Base-by-base conservation (phyloP, 345 rosid species). In the Rubroshorea leprosula region DNA sequence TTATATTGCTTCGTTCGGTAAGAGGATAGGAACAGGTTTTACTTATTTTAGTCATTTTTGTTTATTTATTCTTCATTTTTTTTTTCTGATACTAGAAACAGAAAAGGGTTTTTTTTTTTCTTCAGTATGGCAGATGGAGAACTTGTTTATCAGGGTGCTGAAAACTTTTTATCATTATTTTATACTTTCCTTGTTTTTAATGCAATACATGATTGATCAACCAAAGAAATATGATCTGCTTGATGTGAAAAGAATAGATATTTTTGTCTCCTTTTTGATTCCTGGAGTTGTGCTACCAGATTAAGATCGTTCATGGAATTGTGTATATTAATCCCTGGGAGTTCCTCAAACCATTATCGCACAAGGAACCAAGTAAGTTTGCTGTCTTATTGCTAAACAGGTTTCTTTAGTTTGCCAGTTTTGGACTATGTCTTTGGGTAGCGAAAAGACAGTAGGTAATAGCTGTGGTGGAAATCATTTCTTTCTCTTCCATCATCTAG, bases 231-330 rank as follows among this genome's bases (percentile, higher is more conserved):
- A 6, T 49, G 21, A 23, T 23, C 26, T 58, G 15, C 45, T 29
- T 63, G 59, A 39, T 57, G 26, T n/a, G 8, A 22, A 18, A 17
- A 20, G 49, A 45, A 48, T 29, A 17, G 27, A 12, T 49, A 5
- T 52, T 48, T 58, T 49, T 26, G n/a, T 61, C 45, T 45, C 29
- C 11, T 53, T 26, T 20, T 14, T 50, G 41, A 61, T 20, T 44
- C 20, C 25, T 44, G 24, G 15, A 18, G 49, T 58, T 49, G 23
- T 58, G 58, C 54, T 62, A 62, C 48, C 88, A 91, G 96, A 72
- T 92, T 91, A 41, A 78, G 92, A 54, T 80, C 96, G 20, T 78
- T 86, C 57, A 86, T 92, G 96, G 96, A 92, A 67, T 73, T 92
- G 68, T 92, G 98, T 71, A 92, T 92, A 72, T 72, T 92, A 60